Evolutionary conservation across 306 rosid genomes (phyloP).

Genomic region (Lathyrus tuberosus): DNA sequence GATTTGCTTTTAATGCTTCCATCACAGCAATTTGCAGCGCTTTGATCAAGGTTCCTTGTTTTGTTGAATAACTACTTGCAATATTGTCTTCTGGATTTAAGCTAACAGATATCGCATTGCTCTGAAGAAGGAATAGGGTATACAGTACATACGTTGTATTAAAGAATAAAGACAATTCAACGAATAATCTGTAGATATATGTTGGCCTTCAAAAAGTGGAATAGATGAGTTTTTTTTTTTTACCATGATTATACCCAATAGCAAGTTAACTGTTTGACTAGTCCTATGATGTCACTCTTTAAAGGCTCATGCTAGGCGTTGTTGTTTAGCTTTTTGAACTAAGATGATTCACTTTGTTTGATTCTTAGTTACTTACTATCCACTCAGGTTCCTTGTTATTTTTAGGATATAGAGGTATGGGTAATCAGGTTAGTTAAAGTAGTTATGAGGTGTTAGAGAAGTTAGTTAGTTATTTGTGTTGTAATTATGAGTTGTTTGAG

Average conservation of each 20-base stretch:
- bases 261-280: background rate
- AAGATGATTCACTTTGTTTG: background rate
- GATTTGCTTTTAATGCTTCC: background rate
- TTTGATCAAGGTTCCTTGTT: no score
- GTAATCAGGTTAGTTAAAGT: no score
- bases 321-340: background rate
- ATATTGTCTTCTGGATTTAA: no score
- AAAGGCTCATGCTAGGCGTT: background rate
- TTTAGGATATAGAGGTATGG: no score
- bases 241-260: background rate
- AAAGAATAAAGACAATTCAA: background rate
- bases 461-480: no score
- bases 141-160: no score
- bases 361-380: background rate
- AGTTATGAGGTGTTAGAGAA: no score
- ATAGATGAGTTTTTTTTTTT: background rate
- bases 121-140: no score
- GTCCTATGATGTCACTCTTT: background rate
- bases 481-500: no score
- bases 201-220: background rate
- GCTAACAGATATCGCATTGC: no score
- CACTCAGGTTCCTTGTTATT: slow-evolving; percentile 1
- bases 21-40: background rate
- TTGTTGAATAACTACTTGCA: no score
- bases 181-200: background rate